Conservation (phyloP, 208 protist genomes). For the Angomonas ambiguus region DNA sequence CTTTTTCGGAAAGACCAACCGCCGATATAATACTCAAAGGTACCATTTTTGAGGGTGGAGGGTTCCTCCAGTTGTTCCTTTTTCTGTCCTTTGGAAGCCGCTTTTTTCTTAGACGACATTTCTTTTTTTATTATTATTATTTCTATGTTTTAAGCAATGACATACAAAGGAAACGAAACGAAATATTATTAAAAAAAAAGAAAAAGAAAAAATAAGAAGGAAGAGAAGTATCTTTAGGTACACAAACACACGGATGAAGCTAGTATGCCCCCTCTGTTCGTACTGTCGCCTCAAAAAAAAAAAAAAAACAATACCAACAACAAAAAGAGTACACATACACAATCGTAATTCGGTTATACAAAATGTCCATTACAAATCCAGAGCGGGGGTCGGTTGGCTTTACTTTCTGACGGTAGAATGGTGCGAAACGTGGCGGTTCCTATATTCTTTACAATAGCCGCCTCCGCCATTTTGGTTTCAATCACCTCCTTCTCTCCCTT, state of each 20-base stretch:
- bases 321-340: background rate
- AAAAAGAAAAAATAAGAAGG: background rate
- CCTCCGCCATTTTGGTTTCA: constrained; percentile 50
- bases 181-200: background rate
- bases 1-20: constrained; percentile 63
- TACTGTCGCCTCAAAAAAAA: too few species aligned
- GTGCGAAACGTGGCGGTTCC: constrained; percentile 39
- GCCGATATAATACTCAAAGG: constrained; percentile 65
- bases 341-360: constrained; percentile 1
- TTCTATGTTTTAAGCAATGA: background rate
- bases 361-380: constrained; percentile 73
- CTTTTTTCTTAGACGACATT: constrained; percentile 10
- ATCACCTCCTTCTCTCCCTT: constrained; percentile 29
- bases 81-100: constrained; percentile 34
- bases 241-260: too few species aligned
- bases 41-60: constrained; percentile 42
- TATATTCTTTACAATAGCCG: constrained; percentile 13
- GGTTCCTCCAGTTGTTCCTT: constrained; percentile 75
- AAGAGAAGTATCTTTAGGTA: too few species aligned
- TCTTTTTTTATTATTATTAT: constrained; percentile 2
- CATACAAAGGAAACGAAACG: background rate
- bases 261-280: too few species aligned
- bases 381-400: constrained; percentile 57
- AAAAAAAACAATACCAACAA: background rate
- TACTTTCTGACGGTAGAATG: constrained; percentile 33